These are phyloP conservation scores for Xanthoparmelia taractica DNA, from an alignment of 495 filamentous ascomycete species.

Conservation along the genomic window DNA sequence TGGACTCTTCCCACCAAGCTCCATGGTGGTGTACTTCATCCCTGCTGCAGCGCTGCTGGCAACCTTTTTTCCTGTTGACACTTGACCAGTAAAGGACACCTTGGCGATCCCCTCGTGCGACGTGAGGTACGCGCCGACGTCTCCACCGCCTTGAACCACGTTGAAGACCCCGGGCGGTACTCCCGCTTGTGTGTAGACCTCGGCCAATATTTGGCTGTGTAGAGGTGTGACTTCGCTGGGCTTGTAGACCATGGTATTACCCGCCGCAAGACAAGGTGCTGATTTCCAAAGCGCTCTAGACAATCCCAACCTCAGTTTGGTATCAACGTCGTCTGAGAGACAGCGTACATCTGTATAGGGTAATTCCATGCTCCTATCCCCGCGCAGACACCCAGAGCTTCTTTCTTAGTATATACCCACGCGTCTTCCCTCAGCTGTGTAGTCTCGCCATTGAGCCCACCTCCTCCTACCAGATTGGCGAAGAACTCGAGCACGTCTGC, in stretches of 20 bases:
- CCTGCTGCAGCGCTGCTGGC: conserved; percentile 59
- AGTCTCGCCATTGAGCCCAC: conserved; percentile 62
- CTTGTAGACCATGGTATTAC: conserved; percentile 84
- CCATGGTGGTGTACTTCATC: conserved; percentile 84
- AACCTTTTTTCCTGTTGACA: conserved; percentile 67
- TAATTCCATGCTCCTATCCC: conserved; percentile 84
- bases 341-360: conserved; percentile 64
- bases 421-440: conserved; percentile 59
- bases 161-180: conserved; percentile 76
- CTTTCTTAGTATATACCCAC: conserved; percentile 68
- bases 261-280: conserved; percentile 71
- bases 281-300: conserved; percentile 72
- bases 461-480: conserved; percentile 61
- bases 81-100: conserved; percentile 79
- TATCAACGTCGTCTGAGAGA: conserved; percentile 7
- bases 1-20: conserved; percentile 75
- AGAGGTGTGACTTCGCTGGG: conserved; percentile 74
- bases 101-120: conserved; percentile 63
- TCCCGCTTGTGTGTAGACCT: conserved; percentile 64
- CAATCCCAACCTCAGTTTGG: not conserved
- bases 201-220: conserved; percentile 59
- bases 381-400: conserved; percentile 66
- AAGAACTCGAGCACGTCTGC: conserved; percentile 74
- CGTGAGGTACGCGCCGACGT: conserved; percentile 62
- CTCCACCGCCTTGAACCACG: conserved; percentile 64